phyloP scores from a whole-genome alignment of 2,329 filamentous ascomycete genomes.

The Alternaria arbusti region DNA sequence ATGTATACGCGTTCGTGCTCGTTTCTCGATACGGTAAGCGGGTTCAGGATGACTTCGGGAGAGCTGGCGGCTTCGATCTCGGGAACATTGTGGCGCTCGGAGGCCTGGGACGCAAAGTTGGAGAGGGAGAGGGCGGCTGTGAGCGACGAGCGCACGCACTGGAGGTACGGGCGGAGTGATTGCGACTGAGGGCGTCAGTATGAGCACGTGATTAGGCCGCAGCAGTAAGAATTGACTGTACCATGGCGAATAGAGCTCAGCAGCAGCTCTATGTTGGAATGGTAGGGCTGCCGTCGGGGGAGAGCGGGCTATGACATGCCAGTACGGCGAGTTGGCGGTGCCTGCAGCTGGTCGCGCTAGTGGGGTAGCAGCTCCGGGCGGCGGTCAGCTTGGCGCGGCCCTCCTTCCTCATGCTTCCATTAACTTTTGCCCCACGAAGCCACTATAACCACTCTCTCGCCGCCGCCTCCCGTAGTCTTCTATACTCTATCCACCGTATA shows the following conservation, averaged over 20 bases:
- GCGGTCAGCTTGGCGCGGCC: conserved; percentile 22
- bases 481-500: conserved; percentile 1
- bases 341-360: conserved; percentile 32
- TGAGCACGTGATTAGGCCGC: not conserved
- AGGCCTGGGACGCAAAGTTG: conserved; percentile 96
- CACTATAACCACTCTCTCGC: conserved; percentile 23
- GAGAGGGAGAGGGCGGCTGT: conserved; percentile 92
- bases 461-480: conserved; percentile 3
- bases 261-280: conserved; percentile 24
- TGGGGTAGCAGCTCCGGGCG: conserved; percentile 34
- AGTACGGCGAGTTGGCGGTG: conserved; percentile 34
- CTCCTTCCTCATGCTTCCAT: conserved; percentile 40
- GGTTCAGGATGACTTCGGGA: conserved; percentile 91
- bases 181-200: conserved; percentile 70
- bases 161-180: conserved; percentile 94
- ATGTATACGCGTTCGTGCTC: conserved; percentile 97
- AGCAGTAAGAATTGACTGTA: conserved; percentile 14
- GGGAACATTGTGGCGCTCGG: conserved; percentile 96
- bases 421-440: conserved; percentile 38
- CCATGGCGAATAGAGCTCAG: conserved; percentile 36
- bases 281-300: conserved; percentile 22
- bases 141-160: conserved; percentile 92
- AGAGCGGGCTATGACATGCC: conserved; percentile 38
- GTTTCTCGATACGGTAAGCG: conserved; percentile 88
- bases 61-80: conserved; percentile 94